Percentiles rank a stretch among this genome's conserved stretches.
Conservation (phyloP, 768 basidiomycete species). For the Trametes cinnabarina region DNA sequence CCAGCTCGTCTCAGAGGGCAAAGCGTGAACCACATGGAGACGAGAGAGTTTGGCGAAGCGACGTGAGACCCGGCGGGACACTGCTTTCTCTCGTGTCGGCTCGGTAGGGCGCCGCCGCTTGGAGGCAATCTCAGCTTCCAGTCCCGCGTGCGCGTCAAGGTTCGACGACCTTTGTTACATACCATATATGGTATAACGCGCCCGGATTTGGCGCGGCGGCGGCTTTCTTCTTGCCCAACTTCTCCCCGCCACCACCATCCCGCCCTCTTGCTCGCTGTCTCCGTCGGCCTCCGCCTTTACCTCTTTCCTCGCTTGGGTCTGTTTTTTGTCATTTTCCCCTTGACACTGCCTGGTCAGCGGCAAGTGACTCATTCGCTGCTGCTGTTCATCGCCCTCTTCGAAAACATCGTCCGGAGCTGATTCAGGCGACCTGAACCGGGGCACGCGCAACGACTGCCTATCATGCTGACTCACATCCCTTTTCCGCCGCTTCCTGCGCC, state of each 20-base stretch:
- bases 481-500: conserved; percentile 60
- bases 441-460: background rate
- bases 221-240: background rate
- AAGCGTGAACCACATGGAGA: too few relatives aligned
- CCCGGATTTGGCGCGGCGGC: background rate
- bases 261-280: background rate
- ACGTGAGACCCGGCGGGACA: conserved; percentile 1
- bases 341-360: too few relatives aligned
- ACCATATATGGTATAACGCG: conserved; percentile 1
- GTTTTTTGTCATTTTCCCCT: background rate
- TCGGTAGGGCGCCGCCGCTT: background rate
- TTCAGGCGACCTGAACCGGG: background rate
- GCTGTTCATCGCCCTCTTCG: background rate
- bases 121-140: conserved; percentile 15
- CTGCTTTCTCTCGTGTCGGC: conserved; percentile 2
- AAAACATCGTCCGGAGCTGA: background rate
- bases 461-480: conserved; percentile 37
- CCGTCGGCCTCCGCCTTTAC: background rate
- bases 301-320: background rate
- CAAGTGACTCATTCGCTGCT: background rate
- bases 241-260: conserved; percentile 6
- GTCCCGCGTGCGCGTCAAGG: conserved; percentile 8
- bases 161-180: background rate
- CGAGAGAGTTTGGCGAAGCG: too few relatives aligned
- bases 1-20: too few relatives aligned